Evolutionary conservation across 139 green algal species (phyloP), one percentile per base, ranked within the genome.

Genomic region (Chlorella sorokiniana): DNA sequence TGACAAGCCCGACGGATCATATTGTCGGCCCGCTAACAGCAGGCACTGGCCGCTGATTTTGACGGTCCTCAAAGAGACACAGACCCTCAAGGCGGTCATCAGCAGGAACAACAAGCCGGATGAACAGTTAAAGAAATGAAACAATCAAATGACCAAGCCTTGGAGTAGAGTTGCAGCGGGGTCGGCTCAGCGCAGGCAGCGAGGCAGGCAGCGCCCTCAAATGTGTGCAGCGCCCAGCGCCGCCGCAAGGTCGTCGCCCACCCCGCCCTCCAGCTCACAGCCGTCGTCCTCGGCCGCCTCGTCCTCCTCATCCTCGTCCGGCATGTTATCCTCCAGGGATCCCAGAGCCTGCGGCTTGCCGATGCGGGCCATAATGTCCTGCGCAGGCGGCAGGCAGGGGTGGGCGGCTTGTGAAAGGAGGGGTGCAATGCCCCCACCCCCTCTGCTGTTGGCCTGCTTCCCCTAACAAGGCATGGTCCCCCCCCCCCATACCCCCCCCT

Each of bases 321-420:
- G 38, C 33, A 89, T 84, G 71, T 93, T 93, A 0, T 93, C 89
- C 4, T 93, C 89, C 35, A 93, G 65, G 2, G 81, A 62, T 22
- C 89, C 89, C 35, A 93, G 81, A 14, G 75, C 81, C 20, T 83
- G 59, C 56, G 45, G 5, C 81, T 88, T 88, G 48, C 83, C 87
- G 23, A 81, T 83, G 6, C 54, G 52, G 27, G 65, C 56, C 78
- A 93, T 74, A 14, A 88, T 52, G 2, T 67, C 77, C 80, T 86
- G 71, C 76, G 78, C 48, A 16, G 14, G 16, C 14, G 48, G 48
- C 11, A 16, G 48, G 16, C 14, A 59, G 48, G 48, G 48, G 14
- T 25, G 48, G 48, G 16, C 14, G 48, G 16, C 11, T 16, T 11
- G 48, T 25, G 48, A 11, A 59, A 16, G 14, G 16, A 59, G 48